These are phyloP conservation scores for Hanseniaspora clermontiae DNA, from an alignment of 805 yeast genomes.

Conservation along the genomic window DNA sequence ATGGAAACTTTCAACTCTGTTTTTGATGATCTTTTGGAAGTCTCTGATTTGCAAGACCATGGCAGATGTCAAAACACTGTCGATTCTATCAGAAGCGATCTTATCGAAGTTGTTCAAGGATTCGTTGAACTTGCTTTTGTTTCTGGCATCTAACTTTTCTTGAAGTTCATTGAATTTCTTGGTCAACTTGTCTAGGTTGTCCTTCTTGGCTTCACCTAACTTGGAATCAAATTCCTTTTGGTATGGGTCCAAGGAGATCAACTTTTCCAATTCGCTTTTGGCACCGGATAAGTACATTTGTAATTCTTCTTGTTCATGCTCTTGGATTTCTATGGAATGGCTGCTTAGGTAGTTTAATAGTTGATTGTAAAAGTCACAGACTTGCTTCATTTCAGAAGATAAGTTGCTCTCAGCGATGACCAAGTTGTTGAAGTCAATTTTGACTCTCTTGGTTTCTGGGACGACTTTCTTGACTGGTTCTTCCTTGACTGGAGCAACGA, in stretches of 20 bases:
- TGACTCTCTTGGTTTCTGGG: not conserved
- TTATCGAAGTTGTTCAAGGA: conserved; percentile 61
- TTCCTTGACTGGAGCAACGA: not conserved
- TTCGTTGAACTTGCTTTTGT: conserved; percentile 40
- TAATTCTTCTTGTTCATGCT: conserved; percentile 5
- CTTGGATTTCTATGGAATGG: conserved; percentile 4
- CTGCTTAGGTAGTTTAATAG: conserved; percentile 8
- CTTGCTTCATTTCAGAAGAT: conserved; percentile 5
- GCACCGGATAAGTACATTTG: conserved; percentile 1
- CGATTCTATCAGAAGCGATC: conserved; percentile 56
- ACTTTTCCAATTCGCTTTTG: conserved; percentile 1
- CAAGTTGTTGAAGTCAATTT: conserved; percentile 6
- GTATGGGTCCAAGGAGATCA: not conserved
- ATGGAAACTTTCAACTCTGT: conserved; percentile 60
- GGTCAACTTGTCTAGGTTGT: conserved; percentile 45
- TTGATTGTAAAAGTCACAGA: conserved; percentile 4
- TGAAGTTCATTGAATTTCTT: conserved; percentile 53
- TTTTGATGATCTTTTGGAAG: conserved; percentile 45
- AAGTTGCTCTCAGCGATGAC: not conserved
- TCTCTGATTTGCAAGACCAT: conserved; percentile 57
- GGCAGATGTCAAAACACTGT: conserved; percentile 55
- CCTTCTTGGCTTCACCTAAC: conserved; percentile 36
- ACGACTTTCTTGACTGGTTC: not conserved
- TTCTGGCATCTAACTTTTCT: conserved; percentile 44
- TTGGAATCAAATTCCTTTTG: conserved; percentile 3